Evolutionary conservation across 805 yeast species (phyloP).

Genomic region (Kuraishia hungarica): DNA sequence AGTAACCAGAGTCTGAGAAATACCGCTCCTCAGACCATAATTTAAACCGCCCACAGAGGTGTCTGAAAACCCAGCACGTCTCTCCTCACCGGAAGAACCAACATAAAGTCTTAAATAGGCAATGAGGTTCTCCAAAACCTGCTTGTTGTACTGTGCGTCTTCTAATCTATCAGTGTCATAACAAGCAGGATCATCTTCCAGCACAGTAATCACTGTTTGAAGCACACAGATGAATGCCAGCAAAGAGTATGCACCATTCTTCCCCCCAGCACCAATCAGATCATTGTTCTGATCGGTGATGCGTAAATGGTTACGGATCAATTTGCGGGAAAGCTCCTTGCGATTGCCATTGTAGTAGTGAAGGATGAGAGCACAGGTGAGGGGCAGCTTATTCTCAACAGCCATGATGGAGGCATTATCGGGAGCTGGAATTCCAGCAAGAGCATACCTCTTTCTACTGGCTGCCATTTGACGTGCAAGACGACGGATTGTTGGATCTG

Average conservation of each 20-base stretch:
- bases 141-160: conserved; percentile 5
- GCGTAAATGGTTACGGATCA: conserved; percentile 16
- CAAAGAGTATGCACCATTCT: conserved; percentile 16
- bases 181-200: conserved; percentile 6
- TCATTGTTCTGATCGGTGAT: conserved; percentile 4
- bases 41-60: conserved; percentile 10
- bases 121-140: conserved; percentile 13
- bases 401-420: conserved; percentile 8
- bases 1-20: conserved; percentile 19
- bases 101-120: conserved; percentile 15
- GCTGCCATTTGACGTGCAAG: neutral
- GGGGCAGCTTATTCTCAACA: conserved; percentile 20
- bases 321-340: conserved; percentile 11
- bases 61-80: neutral
- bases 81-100: conserved; percentile 5
- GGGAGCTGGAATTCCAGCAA: neutral
- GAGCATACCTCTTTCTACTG: neutral
- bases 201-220: conserved; percentile 13
- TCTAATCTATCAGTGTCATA: conserved; percentile 5
- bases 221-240: conserved; percentile 19
- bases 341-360: conserved; percentile 17
- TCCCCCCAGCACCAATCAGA: neutral
- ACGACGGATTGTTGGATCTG: neutral
- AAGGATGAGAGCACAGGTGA: conserved; percentile 20
- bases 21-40: conserved; percentile 19